Evolutionary conservation across 805 yeast genomes (phyloP), one percentile per base, ranked within the genome.

Genomic region (Vanderwaltozyma tropicalis): DNA sequence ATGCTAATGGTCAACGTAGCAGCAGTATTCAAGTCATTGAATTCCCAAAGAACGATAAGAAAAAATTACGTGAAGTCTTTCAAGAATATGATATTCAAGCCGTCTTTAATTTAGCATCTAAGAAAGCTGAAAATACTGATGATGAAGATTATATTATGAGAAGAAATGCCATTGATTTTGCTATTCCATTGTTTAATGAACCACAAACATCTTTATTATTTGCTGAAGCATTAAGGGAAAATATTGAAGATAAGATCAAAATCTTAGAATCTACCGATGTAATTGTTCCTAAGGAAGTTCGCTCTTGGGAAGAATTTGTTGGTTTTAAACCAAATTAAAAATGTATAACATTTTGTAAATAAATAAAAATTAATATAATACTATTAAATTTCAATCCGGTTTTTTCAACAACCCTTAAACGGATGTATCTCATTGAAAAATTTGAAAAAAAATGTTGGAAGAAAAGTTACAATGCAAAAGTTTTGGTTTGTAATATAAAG

Each of bases 151-250:
- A 92, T 63, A 80, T 89, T 41, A 92, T 92, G 98, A 81, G 99
- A 71, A 81, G 99, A 70, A 92, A 92, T 62, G 97, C 99, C 34
- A 94, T 92, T 66, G 99, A 92, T 63, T 92, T 92, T 61, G 97
- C 84, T 43, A 80, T 89, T 55, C 96, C 98, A 31, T 70, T 92
- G 58, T 89, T 92, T 71, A 92, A 89, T 59, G 99, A 92, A 68
- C 96, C 97, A 47, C 78, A 86, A 59, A 94, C 98, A 17, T 81
- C 96, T 2, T 58, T 78, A 52, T 66, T 92, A 50, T 92, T 92
- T 63, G 87, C 96, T 17, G 67, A 77, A 56, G 84, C 95, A 46
- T 69, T 92, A 66, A 75, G 75, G 48, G 75, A 65, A 39, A 86
- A 87, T 55, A 69, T 83, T 48, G 65, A 75, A 48, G 69, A 68